A percentile compares a stretch with the other conserved stretches of the same genome.
Evolutionary conservation across 2,329 filamentous ascomycete species (phyloP).

Genomic region (Penicillium fuscoglaucum): DNA sequence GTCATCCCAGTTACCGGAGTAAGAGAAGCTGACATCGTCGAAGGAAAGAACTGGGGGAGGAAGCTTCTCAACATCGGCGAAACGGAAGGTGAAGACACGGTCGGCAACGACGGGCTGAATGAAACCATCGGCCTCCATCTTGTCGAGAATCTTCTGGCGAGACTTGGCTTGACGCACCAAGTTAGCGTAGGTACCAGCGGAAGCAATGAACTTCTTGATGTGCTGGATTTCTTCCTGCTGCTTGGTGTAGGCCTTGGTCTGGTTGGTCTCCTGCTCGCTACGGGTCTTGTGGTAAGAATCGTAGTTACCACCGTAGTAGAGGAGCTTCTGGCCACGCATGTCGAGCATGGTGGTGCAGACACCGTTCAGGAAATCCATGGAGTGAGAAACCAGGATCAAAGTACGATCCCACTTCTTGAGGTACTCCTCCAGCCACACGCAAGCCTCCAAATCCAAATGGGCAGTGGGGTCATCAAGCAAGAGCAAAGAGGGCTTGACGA

Average conservation of each 20-base stretch:
- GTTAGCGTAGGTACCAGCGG: constrained; percentile 99
- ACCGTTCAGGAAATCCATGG: constrained; percentile 98
- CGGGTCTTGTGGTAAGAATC: constrained; percentile 96
- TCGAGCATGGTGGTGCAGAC: constrained; percentile 99
- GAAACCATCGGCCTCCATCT: constrained; percentile 99
- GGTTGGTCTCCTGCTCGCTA: constrained; percentile 91
- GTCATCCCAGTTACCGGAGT: constrained; percentile 84
- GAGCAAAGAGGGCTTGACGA: constrained; percentile 94
- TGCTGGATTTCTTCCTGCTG: constrained; percentile 98
- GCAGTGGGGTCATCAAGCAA: constrained; percentile 97
- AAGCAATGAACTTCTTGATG: constrained; percentile 99
- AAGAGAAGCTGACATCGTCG: constrained; percentile 96
- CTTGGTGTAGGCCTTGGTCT: constrained; percentile 98
- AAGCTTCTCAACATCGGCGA: constrained; percentile 98
- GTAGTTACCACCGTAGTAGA: constrained; percentile 99
- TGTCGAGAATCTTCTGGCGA: constrained; percentile 98
- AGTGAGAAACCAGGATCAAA: constrained; percentile 93
- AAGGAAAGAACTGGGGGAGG: constrained; percentile 95
- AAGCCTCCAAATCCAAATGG: constrained; percentile 98
- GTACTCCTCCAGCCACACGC: constrained; percentile 99
- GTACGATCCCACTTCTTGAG: constrained; percentile 99
- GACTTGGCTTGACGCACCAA: constrained; percentile 98
- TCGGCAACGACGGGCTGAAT: constrained; percentile 87
- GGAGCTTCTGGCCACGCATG: constrained; percentile 83
- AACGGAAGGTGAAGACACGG: constrained; percentile 93